Percentiles rank a stretch among this genome's conserved stretches.
Conservation (phyloP, 495 filamentous ascomycete genomes). For the Neurospora sp. region DNA sequence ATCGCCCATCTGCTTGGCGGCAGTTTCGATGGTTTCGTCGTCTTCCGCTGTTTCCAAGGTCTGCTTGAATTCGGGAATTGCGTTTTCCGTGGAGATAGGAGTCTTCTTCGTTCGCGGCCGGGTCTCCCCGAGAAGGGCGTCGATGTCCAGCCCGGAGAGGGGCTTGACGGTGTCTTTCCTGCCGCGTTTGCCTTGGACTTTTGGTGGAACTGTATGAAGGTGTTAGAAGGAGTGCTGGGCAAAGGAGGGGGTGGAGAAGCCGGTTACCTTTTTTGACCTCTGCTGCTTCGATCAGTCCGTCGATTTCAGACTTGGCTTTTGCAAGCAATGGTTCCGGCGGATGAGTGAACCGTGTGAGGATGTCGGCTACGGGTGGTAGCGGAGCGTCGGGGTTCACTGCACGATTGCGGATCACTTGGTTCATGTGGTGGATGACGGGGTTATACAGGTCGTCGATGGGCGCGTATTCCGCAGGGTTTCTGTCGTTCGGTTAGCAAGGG, state of each 20-base stretch:
- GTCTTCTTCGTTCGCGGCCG: conserved; percentile 18
- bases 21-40: conserved; percentile 51
- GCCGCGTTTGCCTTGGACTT: conserved; percentile 63
- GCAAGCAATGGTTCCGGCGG: conserved; percentile 58
- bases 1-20: conserved; percentile 60
- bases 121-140: conserved; percentile 56
- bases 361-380: conserved; percentile 54
- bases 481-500: conserved; percentile 29
- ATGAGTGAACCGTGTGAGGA: conserved; percentile 62
- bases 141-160: conserved; percentile 83
- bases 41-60: conserved; percentile 53
- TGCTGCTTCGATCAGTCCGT: conserved; percentile 54
- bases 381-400: conserved; percentile 64
- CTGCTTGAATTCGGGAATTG: conserved; percentile 89
- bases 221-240: not conserved
- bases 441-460: conserved; percentile 77
- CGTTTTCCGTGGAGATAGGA: conserved; percentile 67
- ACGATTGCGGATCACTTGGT: conserved; percentile 71
- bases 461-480: conserved; percentile 61
- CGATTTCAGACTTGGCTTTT: conserved; percentile 45
- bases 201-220: conserved; percentile 57
- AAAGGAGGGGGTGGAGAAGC: not conserved
- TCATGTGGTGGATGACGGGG: conserved; percentile 85
- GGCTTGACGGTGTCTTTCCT: conserved; percentile 65
- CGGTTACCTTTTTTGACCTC: conserved; percentile 64